These are phyloP conservation scores for Pythium biforme DNA, from an alignment of 352 stramenopile species.

Conservation along the genomic window DNA sequence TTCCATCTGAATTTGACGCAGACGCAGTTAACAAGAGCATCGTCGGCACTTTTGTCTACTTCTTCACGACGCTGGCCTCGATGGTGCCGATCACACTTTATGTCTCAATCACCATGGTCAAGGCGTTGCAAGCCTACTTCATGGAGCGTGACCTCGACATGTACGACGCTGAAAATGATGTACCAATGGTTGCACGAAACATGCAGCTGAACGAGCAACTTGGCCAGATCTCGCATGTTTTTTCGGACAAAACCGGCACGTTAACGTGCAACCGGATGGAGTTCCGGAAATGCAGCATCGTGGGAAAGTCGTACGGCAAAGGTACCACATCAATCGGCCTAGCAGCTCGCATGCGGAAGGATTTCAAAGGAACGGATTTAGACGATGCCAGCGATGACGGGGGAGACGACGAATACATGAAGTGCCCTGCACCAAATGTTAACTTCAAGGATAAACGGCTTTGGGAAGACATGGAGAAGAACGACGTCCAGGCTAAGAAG, in stretches of 20 bases:
- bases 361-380: slow-evolving; percentile 49
- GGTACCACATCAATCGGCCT: slow-evolving; percentile 82
- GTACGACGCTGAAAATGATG: slow-evolving; percentile 75
- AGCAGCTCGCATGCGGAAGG: slow-evolving; percentile 60
- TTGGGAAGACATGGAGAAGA: slow-evolving; percentile 50
- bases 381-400: slow-evolving; percentile 44
- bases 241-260: slow-evolving; percentile 91
- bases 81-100: slow-evolving; percentile 90
- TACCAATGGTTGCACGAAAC: slow-evolving; percentile 75
- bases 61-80: slow-evolving; percentile 77
- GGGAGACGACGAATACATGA: slow-evolving; percentile 34
- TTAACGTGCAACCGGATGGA: slow-evolving; percentile 91
- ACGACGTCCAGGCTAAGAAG: slow-evolving; percentile 40
- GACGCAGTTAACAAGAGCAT: slow-evolving; percentile 42
- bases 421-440: slow-evolving; percentile 51
- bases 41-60: slow-evolving; percentile 77
- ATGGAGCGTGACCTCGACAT: slow-evolving; percentile 86
- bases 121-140: slow-evolving; percentile 86
- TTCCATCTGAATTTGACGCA: slow-evolving; percentile 38
- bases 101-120: slow-evolving; percentile 88
- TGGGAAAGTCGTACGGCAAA: slow-evolving; percentile 77
- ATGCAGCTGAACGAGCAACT: slow-evolving; percentile 88
- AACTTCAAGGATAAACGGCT: slow-evolving; percentile 77
- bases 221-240: slow-evolving; percentile 96
- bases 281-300: slow-evolving; percentile 87